phyloP scores from a whole-genome alignment of 352 stramenopile genomes.

The Phytopythium ostracodes region DNA sequence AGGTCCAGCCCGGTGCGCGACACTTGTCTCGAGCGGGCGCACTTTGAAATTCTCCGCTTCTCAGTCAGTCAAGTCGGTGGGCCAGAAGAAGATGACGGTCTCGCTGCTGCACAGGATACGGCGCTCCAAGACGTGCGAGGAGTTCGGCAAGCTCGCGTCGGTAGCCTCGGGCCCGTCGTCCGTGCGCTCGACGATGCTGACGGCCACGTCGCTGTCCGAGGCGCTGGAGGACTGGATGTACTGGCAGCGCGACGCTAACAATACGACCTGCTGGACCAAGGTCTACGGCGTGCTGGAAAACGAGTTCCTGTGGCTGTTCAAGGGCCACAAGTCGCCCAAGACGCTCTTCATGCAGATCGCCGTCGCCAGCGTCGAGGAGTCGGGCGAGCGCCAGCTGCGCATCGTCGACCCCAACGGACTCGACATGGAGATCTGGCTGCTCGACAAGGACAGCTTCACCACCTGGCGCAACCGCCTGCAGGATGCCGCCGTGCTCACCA shows the following conservation, averaged over 20 bases:
- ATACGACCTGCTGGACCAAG: slow-evolving; percentile 75
- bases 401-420: slow-evolving; percentile 75
- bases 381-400: slow-evolving; percentile 56
- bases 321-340: slow-evolving; percentile 46
- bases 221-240: slow-evolving; percentile 78
- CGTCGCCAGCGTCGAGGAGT: slow-evolving; percentile 61
- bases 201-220: slow-evolving; percentile 25
- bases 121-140: slow-evolving; percentile 22
- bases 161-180: slow-evolving; percentile 31
- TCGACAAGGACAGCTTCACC: slow-evolving; percentile 45
- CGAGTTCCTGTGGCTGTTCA: slow-evolving; percentile 81
- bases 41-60: slow-evolving; percentile 4
- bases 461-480: slow-evolving; percentile 54
- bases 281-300: slow-evolving; percentile 76
- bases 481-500: slow-evolving; percentile 52
- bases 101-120: slow-evolving; percentile 19
- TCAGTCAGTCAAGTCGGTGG: too few relatives aligned
- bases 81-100: not conserved
- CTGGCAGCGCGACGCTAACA: slow-evolving; percentile 71
- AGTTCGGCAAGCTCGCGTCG: slow-evolving; percentile 27
- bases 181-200: slow-evolving; percentile 45
- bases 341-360: slow-evolving; percentile 76
- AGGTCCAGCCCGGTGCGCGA: not conserved
- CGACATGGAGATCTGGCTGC: slow-evolving; percentile 69
- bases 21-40: too few relatives aligned